These are phyloP conservation scores for Peribolospora baueri DNA, from an alignment of 768 basidiomycete genomes.

Conservation along the genomic window DNA sequence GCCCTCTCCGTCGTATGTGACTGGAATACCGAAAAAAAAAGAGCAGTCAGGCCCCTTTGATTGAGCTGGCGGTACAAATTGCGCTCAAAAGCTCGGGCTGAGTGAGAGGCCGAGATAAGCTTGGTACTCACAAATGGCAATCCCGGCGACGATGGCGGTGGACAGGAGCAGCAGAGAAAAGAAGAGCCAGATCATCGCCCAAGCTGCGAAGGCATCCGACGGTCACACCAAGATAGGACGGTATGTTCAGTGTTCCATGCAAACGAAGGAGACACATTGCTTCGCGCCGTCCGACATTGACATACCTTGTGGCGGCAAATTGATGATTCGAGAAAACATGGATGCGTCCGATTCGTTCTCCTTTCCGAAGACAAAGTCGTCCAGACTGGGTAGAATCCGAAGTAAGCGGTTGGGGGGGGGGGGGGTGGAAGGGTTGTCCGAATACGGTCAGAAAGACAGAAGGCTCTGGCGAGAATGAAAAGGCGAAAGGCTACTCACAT, in stretches of 20 bases:
- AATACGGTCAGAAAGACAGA: too few relatives aligned
- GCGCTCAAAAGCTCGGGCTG: slow-evolving; percentile 2
- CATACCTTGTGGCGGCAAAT: background rate
- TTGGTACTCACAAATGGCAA: too few relatives aligned
- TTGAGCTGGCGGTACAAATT: background rate
- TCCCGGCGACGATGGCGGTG: background rate
- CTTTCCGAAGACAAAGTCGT: background rate
- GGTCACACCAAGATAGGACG: too few relatives aligned
- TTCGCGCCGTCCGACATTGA: background rate
- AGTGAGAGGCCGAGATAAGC: too few relatives aligned
- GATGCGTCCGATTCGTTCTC: too few relatives aligned
- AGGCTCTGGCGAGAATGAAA: too few relatives aligned
- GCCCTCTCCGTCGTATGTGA: too few relatives aligned
- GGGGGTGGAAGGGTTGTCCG: too few relatives aligned
- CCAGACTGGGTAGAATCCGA: too few relatives aligned
- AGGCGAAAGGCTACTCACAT: too few relatives aligned
- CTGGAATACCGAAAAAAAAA: background rate
- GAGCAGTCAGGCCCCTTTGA: background rate
- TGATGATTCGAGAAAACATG: background rate
- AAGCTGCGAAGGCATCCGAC: too few relatives aligned
- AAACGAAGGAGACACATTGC: background rate
- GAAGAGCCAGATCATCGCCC: background rate
- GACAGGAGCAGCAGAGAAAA: background rate
- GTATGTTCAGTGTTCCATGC: background rate
- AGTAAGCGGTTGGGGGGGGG: too few relatives aligned